Evolutionary conservation across 2,329 filamentous ascomycete species (phyloP).

Genomic region (Blumeriella jaapii): DNA sequence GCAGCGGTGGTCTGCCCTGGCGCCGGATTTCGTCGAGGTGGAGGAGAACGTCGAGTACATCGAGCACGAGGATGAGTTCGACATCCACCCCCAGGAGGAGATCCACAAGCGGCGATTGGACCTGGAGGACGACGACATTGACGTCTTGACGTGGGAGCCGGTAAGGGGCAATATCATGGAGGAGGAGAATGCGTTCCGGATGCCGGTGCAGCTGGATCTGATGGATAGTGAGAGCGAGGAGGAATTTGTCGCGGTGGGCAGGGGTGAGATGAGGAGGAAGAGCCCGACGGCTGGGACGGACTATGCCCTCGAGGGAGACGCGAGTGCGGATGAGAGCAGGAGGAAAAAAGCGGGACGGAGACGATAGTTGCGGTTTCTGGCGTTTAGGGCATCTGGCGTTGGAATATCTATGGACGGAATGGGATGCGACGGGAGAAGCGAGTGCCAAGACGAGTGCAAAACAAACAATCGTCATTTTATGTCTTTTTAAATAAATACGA

Average conservation of each 20-base stretch:
- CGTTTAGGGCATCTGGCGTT: no score
- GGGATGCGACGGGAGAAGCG: not conserved
- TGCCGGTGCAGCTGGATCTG: constrained; percentile 88
- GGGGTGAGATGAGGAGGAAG: constrained; percentile 77
- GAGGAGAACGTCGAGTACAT: constrained; percentile 98
- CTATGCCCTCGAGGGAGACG: constrained; percentile 45
- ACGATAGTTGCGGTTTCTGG: constrained; percentile 9
- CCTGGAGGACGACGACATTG: constrained; percentile 84
- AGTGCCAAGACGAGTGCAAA: not conserved
- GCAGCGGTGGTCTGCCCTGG: constrained; percentile 93
- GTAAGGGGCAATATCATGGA: constrained; percentile 48
- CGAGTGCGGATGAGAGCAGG: constrained; percentile 29
- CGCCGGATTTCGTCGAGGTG: constrained; percentile 92
- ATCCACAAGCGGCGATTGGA: constrained; percentile 84
- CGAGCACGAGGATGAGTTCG: constrained; percentile 93
- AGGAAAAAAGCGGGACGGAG: constrained; percentile 18
- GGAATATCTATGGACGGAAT: not conserved
- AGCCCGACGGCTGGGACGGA: constrained; percentile 66
- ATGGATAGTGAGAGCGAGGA: constrained; percentile 94
- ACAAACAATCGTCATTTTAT: no score
- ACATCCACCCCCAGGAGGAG: constrained; percentile 91
- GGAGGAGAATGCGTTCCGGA: constrained; percentile 56
- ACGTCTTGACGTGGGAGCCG: constrained; percentile 69
- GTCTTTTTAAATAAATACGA: no score
- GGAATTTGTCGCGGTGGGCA: constrained; percentile 58